Percentiles rank a stretch among this genome's conserved stretches.
phyloP scores from a whole-genome alignment of 371 early-diverging fungal species.

The Syncephalastrum monosporum region DNA sequence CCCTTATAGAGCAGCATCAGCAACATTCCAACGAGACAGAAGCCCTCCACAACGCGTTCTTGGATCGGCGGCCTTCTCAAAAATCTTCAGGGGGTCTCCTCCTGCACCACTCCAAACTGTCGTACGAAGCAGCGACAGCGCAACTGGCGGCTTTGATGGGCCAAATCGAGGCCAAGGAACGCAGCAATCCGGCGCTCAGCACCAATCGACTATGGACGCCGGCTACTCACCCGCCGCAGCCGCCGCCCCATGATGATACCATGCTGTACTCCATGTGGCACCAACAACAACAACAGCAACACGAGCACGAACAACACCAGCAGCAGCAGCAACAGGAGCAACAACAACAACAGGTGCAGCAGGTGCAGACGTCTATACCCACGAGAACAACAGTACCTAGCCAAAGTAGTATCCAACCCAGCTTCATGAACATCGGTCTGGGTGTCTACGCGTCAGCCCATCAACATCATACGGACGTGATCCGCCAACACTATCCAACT shows the following conservation, averaged over 20 bases:
- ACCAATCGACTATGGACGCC: neutral
- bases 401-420: constrained; percentile 13
- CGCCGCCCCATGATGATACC: constrained; percentile 13
- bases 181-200: neutral
- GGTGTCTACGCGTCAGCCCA: constrained; percentile 56
- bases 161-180: neutral
- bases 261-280: constrained; percentile 26
- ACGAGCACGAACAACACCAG: neutral
- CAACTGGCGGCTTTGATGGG: constrained; percentile 2
- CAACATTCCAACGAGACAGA: no score
- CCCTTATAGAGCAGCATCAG: constrained; percentile 7
- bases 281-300: constrained; percentile 15
- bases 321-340: constrained; percentile 15
- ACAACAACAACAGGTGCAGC: constrained; percentile 3
- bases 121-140: constrained; percentile 5
- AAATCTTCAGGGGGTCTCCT: no score
- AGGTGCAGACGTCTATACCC: constrained; percentile 5
- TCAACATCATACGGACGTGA: constrained; percentile 51
- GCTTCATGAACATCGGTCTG: constrained; percentile 46
- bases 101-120: constrained; percentile 3
- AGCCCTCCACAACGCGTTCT: constrained; percentile 1
- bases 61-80: neutral
- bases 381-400: constrained; percentile 1
- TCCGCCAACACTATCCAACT: constrained; percentile 40
- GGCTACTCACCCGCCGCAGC: constrained; percentile 4